Conservation (phyloP, 192 early-diverging fungal species). For the Chytriomyces sp. region DNA sequence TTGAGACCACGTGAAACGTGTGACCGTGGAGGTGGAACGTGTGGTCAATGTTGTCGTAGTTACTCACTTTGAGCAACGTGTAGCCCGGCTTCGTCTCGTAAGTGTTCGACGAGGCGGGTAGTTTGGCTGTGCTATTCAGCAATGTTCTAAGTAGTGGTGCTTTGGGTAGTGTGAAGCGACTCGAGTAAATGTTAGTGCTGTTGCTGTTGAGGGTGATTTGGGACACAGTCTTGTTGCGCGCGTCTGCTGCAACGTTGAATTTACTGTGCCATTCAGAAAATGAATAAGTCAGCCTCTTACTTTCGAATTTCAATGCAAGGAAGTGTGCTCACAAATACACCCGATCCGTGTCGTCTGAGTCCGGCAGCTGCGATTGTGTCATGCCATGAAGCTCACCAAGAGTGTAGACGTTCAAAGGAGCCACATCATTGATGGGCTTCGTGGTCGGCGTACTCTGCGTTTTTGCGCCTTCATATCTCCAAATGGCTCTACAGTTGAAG, state of each 20-base stretch:
- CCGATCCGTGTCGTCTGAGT: not conserved
- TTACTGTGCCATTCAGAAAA: too few relatives aligned
- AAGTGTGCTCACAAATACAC: not conserved
- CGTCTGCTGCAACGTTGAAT: too few relatives aligned
- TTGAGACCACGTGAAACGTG: not conserved
- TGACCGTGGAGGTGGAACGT: not conserved
- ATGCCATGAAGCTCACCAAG: conserved; percentile 26
- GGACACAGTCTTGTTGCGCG: conserved; percentile 12
- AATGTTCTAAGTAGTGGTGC: too few relatives aligned
- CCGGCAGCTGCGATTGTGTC: not conserved
- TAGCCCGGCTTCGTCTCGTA: too few relatives aligned
- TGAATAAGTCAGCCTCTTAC: too few relatives aligned
- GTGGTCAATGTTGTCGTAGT: too few relatives aligned
- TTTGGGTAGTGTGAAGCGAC: too few relatives aligned
- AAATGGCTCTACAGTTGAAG: conserved; percentile 1
- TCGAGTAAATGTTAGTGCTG: too few relatives aligned
- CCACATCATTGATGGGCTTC: not conserved
- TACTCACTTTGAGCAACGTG: too few relatives aligned
- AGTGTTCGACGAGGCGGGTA: too few relatives aligned
- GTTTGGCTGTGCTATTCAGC: too few relatives aligned
- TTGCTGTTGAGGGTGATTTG: not conserved
- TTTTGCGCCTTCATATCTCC: conserved; percentile 13
- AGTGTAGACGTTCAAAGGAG: conserved; percentile 1
- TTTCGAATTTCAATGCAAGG: not conserved
- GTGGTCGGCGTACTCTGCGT: not conserved